These are phyloP conservation scores for Metschnikowia noctiluminum DNA, from an alignment of 805 yeast species.

Conservation along the genomic window DNA sequence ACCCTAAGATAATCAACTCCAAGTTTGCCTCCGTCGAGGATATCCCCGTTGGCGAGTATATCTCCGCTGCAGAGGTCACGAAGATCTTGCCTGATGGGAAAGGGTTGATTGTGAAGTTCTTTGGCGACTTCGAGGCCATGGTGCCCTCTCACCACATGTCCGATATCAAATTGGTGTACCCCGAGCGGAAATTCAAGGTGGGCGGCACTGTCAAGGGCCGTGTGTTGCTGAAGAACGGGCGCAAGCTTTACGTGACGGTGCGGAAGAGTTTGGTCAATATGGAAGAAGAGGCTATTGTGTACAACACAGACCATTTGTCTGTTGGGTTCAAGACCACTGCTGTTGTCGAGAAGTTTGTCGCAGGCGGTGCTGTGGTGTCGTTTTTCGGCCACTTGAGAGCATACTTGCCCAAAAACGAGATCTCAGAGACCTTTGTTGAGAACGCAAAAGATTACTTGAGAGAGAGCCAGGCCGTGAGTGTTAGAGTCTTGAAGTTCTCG, in stretches of 20 bases:
- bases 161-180: slow-evolving; percentile 79
- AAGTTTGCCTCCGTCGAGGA: slow-evolving; percentile 68
- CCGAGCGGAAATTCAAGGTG: slow-evolving; percentile 86
- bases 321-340: slow-evolving; percentile 60
- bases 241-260: slow-evolving; percentile 60
- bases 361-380: slow-evolving; percentile 77
- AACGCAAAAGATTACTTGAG: slow-evolving; percentile 75
- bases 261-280: slow-evolving; percentile 78
- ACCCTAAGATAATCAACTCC: slow-evolving; percentile 59
- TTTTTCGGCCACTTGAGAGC: slow-evolving; percentile 80
- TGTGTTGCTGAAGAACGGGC: slow-evolving; percentile 51
- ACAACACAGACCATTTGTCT: slow-evolving; percentile 35
- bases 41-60: slow-evolving; percentile 68
- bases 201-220: slow-evolving; percentile 81
- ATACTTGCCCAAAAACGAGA: slow-evolving; percentile 81
- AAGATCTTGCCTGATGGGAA: slow-evolving; percentile 52
- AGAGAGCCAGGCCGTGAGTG: slow-evolving; percentile 78
- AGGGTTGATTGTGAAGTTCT: slow-evolving; percentile 67
- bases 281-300: slow-evolving; percentile 52
- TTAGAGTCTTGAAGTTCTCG: slow-evolving; percentile 60
- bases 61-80: slow-evolving; percentile 50
- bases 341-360: slow-evolving; percentile 66
- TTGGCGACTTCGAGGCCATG: slow-evolving; percentile 65
- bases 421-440: slow-evolving; percentile 81
- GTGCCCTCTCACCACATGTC: slow-evolving; percentile 78